Base-by-base conservation (phyloP, 352 stramenopile species). In the Globisporangium perplexum region DNA sequence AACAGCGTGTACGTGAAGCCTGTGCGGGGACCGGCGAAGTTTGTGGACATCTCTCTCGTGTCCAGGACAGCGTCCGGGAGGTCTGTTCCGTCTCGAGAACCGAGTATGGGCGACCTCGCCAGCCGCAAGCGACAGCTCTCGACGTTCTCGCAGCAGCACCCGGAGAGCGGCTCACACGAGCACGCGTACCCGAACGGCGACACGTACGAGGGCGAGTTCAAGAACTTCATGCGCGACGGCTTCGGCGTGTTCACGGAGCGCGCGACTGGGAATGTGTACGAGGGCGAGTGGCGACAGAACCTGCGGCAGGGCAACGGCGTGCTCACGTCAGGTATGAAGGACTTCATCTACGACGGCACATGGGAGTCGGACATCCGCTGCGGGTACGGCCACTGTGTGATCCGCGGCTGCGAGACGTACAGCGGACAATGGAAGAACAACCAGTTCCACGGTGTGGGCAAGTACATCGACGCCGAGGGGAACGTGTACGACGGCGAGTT, bases 401-500 rank as follows among this genome's bases (percentile, higher is more conserved):
- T 93, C 43, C 74, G 81, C 14, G 74, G 72, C 14, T 79, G 77
- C 22, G 81, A 91, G 60, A 87, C 76, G 12, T 91, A 89, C 55
- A 90, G 69, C 23, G 86, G 86, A 0, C 43, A 85, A 24, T 96
- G 86, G 86, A 55, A 60, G 6, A 55, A 55, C 10, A 91, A 91
- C 50, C 68, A 83, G 38, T 96, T 93, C 39, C 74, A 96, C 44
- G 86, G 86, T 8, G 63, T 53, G 5, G 86, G 86, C 20, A 88
- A 79, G 36, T 90, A 90, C 58, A 89, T 87, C 18, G 83, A 93
- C 50, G 82, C 83, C 0, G 80, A 91, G 47, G 86, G 86, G 2
- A 74, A 72, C 30, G 72, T 91, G 33, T 96, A 93, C 55, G 80
- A 93, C 33, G 86, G 86, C 33, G 86, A 95, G 67, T 93, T 91